Evolutionary conservation across 495 filamentous ascomycete species (phyloP), one percentile per base, ranked within the genome.

Genomic region (Endocarpon pusillum): DNA sequence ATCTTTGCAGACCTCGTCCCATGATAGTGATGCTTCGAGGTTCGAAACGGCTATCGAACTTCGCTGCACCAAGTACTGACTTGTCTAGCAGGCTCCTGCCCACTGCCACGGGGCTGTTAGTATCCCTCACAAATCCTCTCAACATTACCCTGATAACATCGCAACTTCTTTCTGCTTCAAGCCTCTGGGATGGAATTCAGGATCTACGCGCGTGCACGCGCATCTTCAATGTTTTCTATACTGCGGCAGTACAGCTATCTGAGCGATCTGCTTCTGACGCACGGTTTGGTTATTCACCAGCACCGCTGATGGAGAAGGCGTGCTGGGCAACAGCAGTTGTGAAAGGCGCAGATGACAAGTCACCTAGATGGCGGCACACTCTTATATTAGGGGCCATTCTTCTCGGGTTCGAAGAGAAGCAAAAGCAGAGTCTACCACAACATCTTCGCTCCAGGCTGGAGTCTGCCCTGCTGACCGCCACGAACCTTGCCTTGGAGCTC

Each of bases 131-230:
- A 21, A 97, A 97, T 43, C 89, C 86, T 8, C 64, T 93, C 21
- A 97, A 97, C 45, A 53, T 94, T 43, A 81, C 78, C 6, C 68
- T 97, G 3, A 73, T 97, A 32, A 81, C 85, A 1, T 83, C 82
- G n/a, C 85, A 94, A 38, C 65, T 94, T 22, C 71, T 97, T 16
- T 71, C 70, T 7, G 76, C 86, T 0, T 85, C 81, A 2, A 81
- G 87, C 2, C 71, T 97, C 54, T 97, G 89, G 89, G 59, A 72
- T 19, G 64, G 67, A 22, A 66, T 68, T 6, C 72, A 86, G 40
- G 76, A 75, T 28, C 61, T 97, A 21, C 67, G 69, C 24, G 72
- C 75, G 2, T 71, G 75, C 49, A 69, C 81, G 42, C 75, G 75
- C 41, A 68, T 89, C 42, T 67, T 94, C 41, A 78, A 83, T 49